Evolutionary conservation across 768 basidiomycete genomes (phyloP).

Genomic region (Hygrophoropsis aurantiaca): DNA sequence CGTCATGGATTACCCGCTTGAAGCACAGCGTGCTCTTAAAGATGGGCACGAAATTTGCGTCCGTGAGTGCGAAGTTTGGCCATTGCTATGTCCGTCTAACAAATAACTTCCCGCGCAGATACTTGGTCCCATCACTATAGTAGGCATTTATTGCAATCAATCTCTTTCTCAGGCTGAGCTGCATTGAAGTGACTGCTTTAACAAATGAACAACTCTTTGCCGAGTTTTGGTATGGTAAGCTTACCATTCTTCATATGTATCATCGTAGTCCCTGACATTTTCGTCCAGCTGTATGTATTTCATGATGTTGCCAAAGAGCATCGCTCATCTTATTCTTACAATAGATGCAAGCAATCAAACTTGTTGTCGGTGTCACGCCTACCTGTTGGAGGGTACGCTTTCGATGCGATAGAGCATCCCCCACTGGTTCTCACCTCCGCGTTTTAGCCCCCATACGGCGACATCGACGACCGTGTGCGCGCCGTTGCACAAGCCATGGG

Average conservation of each 20-base stretch:
- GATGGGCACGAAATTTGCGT: slow-evolving; percentile 65
- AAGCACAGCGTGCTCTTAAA: slow-evolving; percentile 49
- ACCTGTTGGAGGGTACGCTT: slow-evolving; percentile 57
- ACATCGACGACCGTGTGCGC: slow-evolving; percentile 76
- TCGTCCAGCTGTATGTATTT: slow-evolving; percentile 21
- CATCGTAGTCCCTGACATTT: neutral
- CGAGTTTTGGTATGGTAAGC: slow-evolving; percentile 72
- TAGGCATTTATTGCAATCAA: slow-evolving; percentile 22
- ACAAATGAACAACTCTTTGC: slow-evolving; percentile 69
- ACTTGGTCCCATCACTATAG: slow-evolving; percentile 45
- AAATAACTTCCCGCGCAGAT: slow-evolving; percentile 13
- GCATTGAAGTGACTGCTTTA: slow-evolving; percentile 50
- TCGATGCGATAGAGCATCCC: neutral
- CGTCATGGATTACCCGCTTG: slow-evolving; percentile 53
- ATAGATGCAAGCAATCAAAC: slow-evolving; percentile 52
- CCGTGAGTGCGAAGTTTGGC: slow-evolving; percentile 42
- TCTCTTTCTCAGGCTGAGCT: no score
- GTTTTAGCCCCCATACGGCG: slow-evolving; percentile 61
- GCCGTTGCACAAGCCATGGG: slow-evolving; percentile 66
- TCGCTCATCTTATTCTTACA: neutral
- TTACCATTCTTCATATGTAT: neutral
- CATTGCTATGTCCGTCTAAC: no score
- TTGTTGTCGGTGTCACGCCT: slow-evolving; percentile 54
- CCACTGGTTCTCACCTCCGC: neutral
- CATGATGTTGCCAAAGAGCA: no score